Evolutionary conservation across 2,329 filamentous ascomycete genomes (phyloP).

Genomic region (Thyridium curvatum): DNA sequence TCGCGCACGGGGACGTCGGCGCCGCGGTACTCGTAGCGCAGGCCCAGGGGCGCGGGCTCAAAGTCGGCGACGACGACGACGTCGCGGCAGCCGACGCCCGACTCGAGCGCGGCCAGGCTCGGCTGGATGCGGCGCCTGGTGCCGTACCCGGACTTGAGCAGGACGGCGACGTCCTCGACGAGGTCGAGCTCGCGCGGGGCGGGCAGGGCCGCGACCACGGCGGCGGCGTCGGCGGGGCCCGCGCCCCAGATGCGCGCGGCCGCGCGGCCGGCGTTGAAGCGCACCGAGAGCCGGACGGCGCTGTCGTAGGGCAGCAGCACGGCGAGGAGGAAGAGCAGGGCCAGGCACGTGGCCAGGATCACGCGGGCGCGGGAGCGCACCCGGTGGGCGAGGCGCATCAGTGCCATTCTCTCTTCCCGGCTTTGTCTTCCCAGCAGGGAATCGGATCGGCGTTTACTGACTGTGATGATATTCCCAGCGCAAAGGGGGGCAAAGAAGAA

Average conservation of each 20-base stretch:
- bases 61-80: conserved; percentile 47
- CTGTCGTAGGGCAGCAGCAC: conserved; percentile 21
- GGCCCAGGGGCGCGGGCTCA: conserved; percentile 13
- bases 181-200: conserved; percentile 37
- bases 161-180: conserved; percentile 38
- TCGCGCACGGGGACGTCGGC: conserved; percentile 28
- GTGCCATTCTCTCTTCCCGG: no score
- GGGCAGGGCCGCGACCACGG: conserved; percentile 12
- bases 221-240: conserved; percentile 5
- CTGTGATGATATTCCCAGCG: no score
- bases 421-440: no score
- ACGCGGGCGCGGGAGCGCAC: conserved; percentile 3
- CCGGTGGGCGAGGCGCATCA: conserved; percentile 2
- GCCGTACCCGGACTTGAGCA: conserved; percentile 52
- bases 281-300: conserved; percentile 14
- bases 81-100: conserved; percentile 22
- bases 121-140: conserved; percentile 40
- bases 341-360: conserved; percentile 4
- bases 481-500: no score
- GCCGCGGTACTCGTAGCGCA: conserved; percentile 12
- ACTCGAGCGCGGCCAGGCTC: conserved; percentile 38
- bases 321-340: conserved; percentile 12
- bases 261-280: conserved; percentile 14
- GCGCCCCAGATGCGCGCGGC: conserved; percentile 20
- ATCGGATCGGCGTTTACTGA: no score